A percentile compares a stretch with the other conserved stretches of the same genome.
Evolutionary conservation across 1,284 basidiomycete species (phyloP).

Genomic region (Puccinia brachypodii): DNA sequence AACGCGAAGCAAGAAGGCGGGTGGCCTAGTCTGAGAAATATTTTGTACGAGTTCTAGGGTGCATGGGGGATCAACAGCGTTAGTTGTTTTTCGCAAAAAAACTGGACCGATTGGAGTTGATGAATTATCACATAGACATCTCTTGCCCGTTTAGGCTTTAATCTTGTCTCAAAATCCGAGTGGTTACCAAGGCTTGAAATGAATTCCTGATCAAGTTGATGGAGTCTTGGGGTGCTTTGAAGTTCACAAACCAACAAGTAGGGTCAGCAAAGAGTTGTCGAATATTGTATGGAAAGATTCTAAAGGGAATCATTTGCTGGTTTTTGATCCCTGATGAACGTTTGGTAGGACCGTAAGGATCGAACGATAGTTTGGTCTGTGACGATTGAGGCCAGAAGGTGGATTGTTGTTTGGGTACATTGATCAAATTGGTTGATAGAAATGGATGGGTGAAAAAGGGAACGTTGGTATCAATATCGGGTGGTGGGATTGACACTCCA

Average conservation of each 20-base stretch:
- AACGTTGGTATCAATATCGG: conserved; percentile 58
- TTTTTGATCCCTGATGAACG: conserved; percentile 49
- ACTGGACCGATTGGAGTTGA: too few relatives aligned
- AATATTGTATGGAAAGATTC: conserved; percentile 51
- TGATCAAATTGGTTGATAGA: conserved; percentile 53
- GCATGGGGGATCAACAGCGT: too few relatives aligned
- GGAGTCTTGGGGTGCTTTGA: conserved; percentile 52
- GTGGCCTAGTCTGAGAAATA: conserved; percentile 14
- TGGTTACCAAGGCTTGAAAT: conserved; percentile 54
- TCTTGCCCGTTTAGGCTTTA: conserved; percentile 70
- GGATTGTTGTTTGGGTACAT: conserved; percentile 50
- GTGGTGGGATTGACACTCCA: conserved; percentile 64
- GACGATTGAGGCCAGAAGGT: conserved; percentile 53
- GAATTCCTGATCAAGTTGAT: conserved; percentile 53
- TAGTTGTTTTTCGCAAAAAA: too few relatives aligned
- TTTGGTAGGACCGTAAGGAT: conserved; percentile 59
- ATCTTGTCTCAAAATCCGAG: conserved; percentile 56
- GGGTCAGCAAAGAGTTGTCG: conserved; percentile 51
- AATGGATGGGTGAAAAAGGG: conserved; percentile 58
- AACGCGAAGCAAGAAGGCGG: conserved; percentile 50
- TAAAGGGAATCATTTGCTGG: conserved; percentile 53
- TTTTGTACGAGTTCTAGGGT: conserved; percentile 31
- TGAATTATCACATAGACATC: conserved; percentile 76
- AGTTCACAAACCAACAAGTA: conserved; percentile 57
- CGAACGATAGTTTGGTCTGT: conserved; percentile 50